phyloP scores from a whole-genome alignment of 331 rosid genomes.

The Quercus phellos region DNA sequence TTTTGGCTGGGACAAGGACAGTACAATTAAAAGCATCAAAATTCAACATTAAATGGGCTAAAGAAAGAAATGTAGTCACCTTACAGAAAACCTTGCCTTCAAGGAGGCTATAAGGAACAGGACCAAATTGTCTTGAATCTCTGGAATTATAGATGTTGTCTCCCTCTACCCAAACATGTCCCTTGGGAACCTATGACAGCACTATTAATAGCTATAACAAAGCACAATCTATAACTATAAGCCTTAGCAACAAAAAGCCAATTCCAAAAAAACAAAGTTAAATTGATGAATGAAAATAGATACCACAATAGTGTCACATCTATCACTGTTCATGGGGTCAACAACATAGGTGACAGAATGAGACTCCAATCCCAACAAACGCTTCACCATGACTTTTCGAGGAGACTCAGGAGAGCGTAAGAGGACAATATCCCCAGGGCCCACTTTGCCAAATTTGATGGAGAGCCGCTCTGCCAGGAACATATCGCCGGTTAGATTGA shows the following conservation, averaged over 20 bases:
- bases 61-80: constrained; percentile 36
- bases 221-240: neutral
- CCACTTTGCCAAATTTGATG: constrained; percentile 39
- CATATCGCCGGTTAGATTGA: constrained; percentile 20
- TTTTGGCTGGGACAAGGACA: neutral
- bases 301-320: constrained; percentile 55
- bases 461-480: constrained; percentile 51
- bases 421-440: constrained; percentile 51
- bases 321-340: constrained; percentile 39
- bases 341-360: constrained; percentile 48
- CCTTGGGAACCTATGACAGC: constrained; percentile 65
- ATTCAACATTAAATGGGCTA: neutral
- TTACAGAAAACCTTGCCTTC: constrained; percentile 56
- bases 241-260: neutral
- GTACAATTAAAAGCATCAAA: neutral
- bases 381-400: constrained; percentile 35
- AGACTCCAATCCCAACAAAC: constrained; percentile 73
- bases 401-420: constrained; percentile 52
- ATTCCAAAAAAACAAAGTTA: neutral
- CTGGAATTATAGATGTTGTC: constrained; percentile 42
- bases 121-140: constrained; percentile 71
- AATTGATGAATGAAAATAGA: neutral
- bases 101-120: constrained; percentile 70
- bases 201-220: neutral
- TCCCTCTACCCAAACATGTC: constrained; percentile 80